Evolutionary conservation across 192 early-diverging fungal genomes (phyloP), one percentile per base, ranked within the genome.

Genomic region (Thamnidium elegans): DNA sequence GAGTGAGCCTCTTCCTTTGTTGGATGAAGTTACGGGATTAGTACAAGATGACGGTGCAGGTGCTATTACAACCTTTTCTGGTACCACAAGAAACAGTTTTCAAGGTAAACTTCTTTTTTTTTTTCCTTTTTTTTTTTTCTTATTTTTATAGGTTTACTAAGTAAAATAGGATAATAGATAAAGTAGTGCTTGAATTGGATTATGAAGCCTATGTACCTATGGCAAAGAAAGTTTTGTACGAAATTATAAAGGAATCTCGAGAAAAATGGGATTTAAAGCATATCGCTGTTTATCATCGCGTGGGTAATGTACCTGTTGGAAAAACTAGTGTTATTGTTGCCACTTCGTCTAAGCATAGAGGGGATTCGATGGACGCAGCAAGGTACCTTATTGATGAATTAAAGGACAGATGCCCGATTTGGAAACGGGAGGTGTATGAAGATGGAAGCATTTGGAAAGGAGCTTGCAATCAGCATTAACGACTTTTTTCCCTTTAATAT

Each of bases 371-470:
- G 26, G 78, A 81, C 26, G 89, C 93, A 1, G 82, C 87, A 0
- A 86, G 84, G 43, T 95, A 84, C 79, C 76, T 98, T 47, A 93
- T 98, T 55, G 88, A 98, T 59, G 83, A 92, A 55, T 78, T 98
- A n/a, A 98, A 98, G 72, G 84, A 72, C 0, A 73, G 81, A 17
- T 84, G 90, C 56, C 94, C 94, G 3, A 92, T 98, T 43, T 98
- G 96, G 96, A 98, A 98, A 67, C 92, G 91, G 69, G 96, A 98
- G 71, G 65, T 90, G 2, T 90, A 96, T 64, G 81, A 81, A 10
- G 93, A 92, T 65, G 95, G 92, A 2, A 85, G 85, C 46, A 39
- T 72, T 6, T 76, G 74, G 74, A 76, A 76, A 66, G 69, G 71
- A 2, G 20, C 62, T 11, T 73, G 71, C 46, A 14, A 48, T 48